These are phyloP conservation scores for Fusarium ramigenum DNA, from an alignment of 2,329 filamentous ascomycete species.

Conservation along the genomic window DNA sequence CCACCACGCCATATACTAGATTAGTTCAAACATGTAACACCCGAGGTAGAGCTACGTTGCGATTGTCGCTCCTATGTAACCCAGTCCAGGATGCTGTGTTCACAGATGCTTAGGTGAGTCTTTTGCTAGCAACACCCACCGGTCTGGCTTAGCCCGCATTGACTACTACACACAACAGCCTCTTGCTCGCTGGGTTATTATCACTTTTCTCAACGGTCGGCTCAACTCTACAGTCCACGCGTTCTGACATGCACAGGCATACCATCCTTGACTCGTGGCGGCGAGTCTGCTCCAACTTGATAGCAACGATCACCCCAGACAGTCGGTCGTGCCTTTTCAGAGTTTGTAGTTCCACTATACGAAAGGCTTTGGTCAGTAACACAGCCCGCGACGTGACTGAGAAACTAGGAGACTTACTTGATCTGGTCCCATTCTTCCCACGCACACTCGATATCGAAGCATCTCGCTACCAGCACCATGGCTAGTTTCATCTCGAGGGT, in stretches of 20 bases:
- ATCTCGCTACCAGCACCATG: constrained; percentile 17
- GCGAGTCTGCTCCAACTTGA: constrained; percentile 52
- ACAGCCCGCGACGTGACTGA: neutral
- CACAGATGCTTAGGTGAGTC: neutral
- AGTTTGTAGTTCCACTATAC: neutral
- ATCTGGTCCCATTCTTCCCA: constrained; percentile 34
- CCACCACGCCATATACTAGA: neutral
- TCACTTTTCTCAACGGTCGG: neutral
- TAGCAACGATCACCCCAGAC: constrained; percentile 38
- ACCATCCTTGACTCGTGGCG: constrained; percentile 47
- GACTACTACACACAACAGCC: neutral
- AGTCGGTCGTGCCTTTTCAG: constrained; percentile 43
- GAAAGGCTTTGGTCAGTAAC: neutral
- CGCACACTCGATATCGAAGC: constrained; percentile 29
- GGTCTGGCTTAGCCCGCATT: too few species aligned
- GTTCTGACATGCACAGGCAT: constrained; percentile 50
- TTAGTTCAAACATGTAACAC: neutral
- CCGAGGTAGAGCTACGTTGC: neutral
- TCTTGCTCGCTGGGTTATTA: neutral
- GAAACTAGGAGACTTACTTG: neutral
- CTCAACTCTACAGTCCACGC: neutral
- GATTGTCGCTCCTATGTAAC: neutral
- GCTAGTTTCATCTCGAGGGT: constrained; percentile 49
- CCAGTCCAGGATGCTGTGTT: neutral
- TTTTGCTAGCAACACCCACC: neutral